Percentiles rank a stretch among this genome's conserved stretches.
phyloP scores from a whole-genome alignment of 2,329 filamentous ascomycete genomes.

The Clonostachys solani region DNA sequence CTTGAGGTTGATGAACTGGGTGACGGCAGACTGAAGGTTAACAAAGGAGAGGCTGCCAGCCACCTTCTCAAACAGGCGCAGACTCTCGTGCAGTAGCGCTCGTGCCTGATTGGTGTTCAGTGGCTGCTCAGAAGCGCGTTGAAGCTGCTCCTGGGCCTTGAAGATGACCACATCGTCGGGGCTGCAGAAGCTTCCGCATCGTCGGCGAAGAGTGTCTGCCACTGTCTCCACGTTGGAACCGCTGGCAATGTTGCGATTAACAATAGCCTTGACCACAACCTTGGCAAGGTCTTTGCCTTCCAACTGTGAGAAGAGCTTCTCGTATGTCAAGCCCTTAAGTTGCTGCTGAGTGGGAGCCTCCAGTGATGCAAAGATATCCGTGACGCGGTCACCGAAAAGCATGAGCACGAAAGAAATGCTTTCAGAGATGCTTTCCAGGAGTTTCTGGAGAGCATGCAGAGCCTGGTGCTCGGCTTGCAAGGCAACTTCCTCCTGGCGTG shows the following conservation, averaged over 20 bases:
- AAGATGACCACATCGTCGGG: constrained; percentile 97
- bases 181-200: constrained; percentile 96
- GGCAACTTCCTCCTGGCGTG: constrained; percentile 85
- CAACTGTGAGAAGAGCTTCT: constrained; percentile 76
- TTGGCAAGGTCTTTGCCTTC: constrained; percentile 87
- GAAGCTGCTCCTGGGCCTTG: constrained; percentile 93
- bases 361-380: constrained; percentile 78
- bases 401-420: constrained; percentile 95
- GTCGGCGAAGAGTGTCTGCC: constrained; percentile 84
- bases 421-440: constrained; percentile 89
- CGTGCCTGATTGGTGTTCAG: constrained; percentile 72
- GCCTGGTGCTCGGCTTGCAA: constrained; percentile 93
- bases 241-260: constrained; percentile 95
- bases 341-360: constrained; percentile 65
- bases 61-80: constrained; percentile 84
- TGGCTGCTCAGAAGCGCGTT: constrained; percentile 77
- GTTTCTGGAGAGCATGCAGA: constrained; percentile 76
- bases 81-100: constrained; percentile 79
- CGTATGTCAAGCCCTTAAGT: constrained; percentile 77
- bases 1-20: constrained; percentile 74
- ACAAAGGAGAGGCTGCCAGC: constrained; percentile 76
- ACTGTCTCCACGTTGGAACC: constrained; percentile 97
- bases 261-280: constrained; percentile 92
- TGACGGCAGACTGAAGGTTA: constrained; percentile 73
- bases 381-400: constrained; percentile 87